Base-by-base conservation (phyloP, 2,329 filamentous ascomycete genomes). In the Aureobasidium sp. region DNA sequence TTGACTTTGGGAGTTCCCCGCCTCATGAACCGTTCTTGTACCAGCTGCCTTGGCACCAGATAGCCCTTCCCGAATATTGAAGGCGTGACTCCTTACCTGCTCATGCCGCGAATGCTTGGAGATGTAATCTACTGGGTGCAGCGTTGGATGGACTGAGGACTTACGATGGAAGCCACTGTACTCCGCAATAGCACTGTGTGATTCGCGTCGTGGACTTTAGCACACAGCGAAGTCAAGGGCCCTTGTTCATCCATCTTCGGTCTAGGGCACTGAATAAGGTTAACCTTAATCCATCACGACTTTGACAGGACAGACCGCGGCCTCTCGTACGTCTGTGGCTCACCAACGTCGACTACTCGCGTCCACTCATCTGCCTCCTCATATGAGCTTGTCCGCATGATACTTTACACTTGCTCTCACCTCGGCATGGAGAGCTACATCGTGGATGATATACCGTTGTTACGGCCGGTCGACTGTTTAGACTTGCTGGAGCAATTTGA, bases 381-480 rank as follows among this genome's bases (percentile, higher is more conserved):
- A 14, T 44, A 24, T 29, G 50, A 54, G 50, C 50, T 54, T 54
- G 50, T 40, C 37, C 50, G 50, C 50, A 15, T 54, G 35, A 54
- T 54, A 37, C 37, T 42, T 29, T 7, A 14, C 37, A 11, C 37
- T 40, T 19, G 3, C 15, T 42, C 19, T 24, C 7, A 54, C 50
- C 50, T 54, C 50, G 50, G 50, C 31, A 22, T 29, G 50, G n/a
- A 19, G 1, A 24, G 17, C 37, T n/a, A 52, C 33, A 35, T 42
- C 24, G 15, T 12, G 12, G 22, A 31, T 24, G 29, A 40, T 42
- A 54, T 54, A 54, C 35, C 37, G 37, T 54, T 33, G 2, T 45
- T 57, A 57, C 53, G 53, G 53, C 53, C 53, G 53, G 35, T 57
- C 53, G 45, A 45, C 5, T 24, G 29, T 45, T 57, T 24, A 33